These are phyloP conservation scores for Russula lepida DNA, from an alignment of 768 basidiomycete genomes.

Conservation along the genomic window DNA sequence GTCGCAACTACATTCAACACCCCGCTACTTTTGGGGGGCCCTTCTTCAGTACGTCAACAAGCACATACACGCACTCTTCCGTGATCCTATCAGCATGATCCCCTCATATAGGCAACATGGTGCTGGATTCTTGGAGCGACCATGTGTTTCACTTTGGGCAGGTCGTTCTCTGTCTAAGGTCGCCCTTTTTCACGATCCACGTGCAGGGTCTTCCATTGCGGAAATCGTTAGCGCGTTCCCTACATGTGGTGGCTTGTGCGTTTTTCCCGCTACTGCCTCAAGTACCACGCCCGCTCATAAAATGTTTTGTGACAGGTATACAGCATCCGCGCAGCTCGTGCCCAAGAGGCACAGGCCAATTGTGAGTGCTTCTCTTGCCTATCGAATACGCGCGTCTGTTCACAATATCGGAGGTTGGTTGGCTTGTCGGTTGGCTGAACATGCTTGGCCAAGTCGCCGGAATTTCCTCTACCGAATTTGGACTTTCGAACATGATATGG, in stretches of 20 bases:
- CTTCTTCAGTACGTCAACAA: slow-evolving; percentile 44
- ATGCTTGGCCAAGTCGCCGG: slow-evolving; percentile 81
- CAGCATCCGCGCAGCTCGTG: slow-evolving; percentile 70
- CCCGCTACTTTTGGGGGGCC: slow-evolving; percentile 59
- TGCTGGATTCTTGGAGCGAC: slow-evolving; percentile 65
- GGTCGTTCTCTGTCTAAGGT: not conserved
- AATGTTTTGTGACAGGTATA: slow-evolving; percentile 42
- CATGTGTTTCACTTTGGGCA: slow-evolving; percentile 66
- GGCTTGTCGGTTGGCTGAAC: slow-evolving; percentile 80
- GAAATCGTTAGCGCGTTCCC: slow-evolving; percentile 73
- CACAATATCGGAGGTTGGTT: slow-evolving; percentile 42
- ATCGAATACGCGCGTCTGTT: not conserved
- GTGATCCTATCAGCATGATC: not conserved
- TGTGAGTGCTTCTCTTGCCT: slow-evolving; percentile 29
- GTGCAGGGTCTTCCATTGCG: slow-evolving; percentile 51
- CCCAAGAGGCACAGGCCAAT: slow-evolving; percentile 56
- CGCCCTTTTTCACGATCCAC: not conserved
- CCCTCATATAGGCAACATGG: slow-evolving; percentile 47
- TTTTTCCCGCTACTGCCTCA: not conserved
- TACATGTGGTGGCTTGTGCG: slow-evolving; percentile 63
- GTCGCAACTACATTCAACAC: slow-evolving; percentile 76
- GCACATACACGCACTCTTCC: not conserved
- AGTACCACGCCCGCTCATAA: not conserved
- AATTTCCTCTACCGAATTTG: slow-evolving; percentile 80
- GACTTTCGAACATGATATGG: slow-evolving; percentile 70